Conservation (phyloP, 441 rosid species). For the Bocquillonia castaneifolia region DNA sequence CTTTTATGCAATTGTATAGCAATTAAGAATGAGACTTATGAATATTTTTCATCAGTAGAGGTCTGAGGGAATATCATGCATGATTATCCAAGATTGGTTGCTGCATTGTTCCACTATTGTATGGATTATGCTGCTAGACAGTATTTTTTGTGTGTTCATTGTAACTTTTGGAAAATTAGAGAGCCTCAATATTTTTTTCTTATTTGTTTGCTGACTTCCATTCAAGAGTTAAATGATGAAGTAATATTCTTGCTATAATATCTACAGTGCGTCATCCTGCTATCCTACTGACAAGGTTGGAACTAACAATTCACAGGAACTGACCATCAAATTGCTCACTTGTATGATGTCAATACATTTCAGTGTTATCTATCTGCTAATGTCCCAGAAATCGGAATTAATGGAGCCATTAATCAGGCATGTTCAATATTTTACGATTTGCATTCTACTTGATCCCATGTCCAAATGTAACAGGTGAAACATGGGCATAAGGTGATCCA, state of each 20-base stretch:
- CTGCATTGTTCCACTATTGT: neutral
- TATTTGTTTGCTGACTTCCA: neutral
- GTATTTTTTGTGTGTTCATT: neutral
- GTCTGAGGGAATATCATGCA: neutral
- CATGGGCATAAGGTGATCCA: constrained; percentile 8
- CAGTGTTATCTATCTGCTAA: constrained; percentile 69
- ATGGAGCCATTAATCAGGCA: constrained; percentile 87
- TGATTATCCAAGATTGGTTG: neutral
- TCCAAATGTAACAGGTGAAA: constrained; percentile 10
- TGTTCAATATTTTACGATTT: constrained; percentile 7
- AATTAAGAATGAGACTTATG: neutral
- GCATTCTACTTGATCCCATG: neutral
- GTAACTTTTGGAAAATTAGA: no score
- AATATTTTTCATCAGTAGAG: neutral
- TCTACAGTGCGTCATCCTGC: neutral
- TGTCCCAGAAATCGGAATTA: constrained; percentile 49
- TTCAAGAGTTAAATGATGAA: neutral
- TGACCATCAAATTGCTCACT: constrained; percentile 73
- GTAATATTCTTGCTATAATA: constrained; percentile 5
- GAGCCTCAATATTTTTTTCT: no score
- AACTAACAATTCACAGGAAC: constrained; percentile 49
- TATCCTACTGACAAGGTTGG: constrained; percentile 24
- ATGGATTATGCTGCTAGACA: neutral
- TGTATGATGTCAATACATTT: constrained; percentile 78
- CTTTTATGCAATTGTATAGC: neutral